phyloP scores from a whole-genome alignment of 2,329 filamentous ascomycete species.

The Mycosphaerella sp. region DNA sequence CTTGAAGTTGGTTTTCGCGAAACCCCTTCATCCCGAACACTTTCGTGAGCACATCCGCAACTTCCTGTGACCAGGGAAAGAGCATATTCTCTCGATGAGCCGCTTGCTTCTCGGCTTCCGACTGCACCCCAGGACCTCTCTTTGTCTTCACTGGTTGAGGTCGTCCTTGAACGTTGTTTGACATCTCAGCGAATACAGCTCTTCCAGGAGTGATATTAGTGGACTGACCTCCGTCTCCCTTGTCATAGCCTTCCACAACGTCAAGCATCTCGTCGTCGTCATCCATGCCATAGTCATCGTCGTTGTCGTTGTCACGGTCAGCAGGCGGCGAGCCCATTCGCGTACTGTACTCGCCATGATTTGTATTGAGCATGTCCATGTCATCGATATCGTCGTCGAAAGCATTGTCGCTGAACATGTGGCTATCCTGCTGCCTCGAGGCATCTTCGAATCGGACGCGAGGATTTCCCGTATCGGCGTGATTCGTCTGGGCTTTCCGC shows the following conservation, averaged over 20 bases:
- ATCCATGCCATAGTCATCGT: slow-evolving; percentile 32
- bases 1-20: slow-evolving; percentile 84
- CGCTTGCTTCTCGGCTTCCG: slow-evolving; percentile 21
- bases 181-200: slow-evolving; percentile 32
- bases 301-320: slow-evolving; percentile 23
- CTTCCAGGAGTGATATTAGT: slow-evolving; percentile 15
- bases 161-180: slow-evolving; percentile 22
- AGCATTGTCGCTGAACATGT: slow-evolving; percentile 7
- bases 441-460: slow-evolving; percentile 1
- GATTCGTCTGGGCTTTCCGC: slow-evolving; percentile 2
- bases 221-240: slow-evolving; percentile 31
- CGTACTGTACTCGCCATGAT: slow-evolving; percentile 33
- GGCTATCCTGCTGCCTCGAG: slow-evolving; percentile 1
- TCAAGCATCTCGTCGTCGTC: slow-evolving; percentile 40
- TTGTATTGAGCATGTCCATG: slow-evolving; percentile 22
- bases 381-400: slow-evolving; percentile 24
- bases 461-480: not conserved
- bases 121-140: slow-evolving; percentile 20
- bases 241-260: slow-evolving; percentile 40
- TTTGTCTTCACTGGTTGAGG: slow-evolving; percentile 24
- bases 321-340: slow-evolving; percentile 37
- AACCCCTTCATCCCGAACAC: slow-evolving; percentile 82
- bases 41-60: slow-evolving; percentile 72
- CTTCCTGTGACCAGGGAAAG: slow-evolving; percentile 77
- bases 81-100: slow-evolving; percentile 24